Percentiles rank a stretch among this genome's conserved stretches.
These are phyloP conservation scores for Herpetospermum pedunculosum DNA, from an alignment of 306 rosid genomes.

Conservation along the genomic window DNA sequence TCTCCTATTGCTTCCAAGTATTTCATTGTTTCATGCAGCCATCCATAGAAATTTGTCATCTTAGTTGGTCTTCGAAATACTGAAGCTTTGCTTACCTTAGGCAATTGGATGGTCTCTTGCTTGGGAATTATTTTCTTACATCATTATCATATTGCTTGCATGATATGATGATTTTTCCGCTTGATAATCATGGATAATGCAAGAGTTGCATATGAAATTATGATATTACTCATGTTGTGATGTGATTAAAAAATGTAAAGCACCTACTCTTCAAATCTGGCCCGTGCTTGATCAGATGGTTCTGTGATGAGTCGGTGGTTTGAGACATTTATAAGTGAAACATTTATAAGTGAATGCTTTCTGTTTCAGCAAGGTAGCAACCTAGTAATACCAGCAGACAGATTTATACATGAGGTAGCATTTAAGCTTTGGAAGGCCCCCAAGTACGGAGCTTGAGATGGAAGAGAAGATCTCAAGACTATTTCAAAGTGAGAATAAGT, in stretches of 20 bases:
- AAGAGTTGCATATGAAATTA: too few species aligned
- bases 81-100: background rate
- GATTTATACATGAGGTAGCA: slow-evolving; percentile 88
- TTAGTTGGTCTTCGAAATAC: background rate
- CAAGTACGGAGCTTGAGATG: slow-evolving; percentile 78
- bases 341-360: background rate
- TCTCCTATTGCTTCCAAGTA: background rate
- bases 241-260: background rate
- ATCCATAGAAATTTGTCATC: background rate
- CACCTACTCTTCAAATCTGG: background rate
- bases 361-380: slow-evolving; percentile 57
- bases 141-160: background rate
- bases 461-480: background rate
- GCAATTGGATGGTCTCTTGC: background rate
- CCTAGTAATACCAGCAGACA: slow-evolving; percentile 81
- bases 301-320: background rate
- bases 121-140: background rate
- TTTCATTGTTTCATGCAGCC: background rate
- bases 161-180: background rate
- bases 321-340: background rate
- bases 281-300: background rate
- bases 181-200: background rate
- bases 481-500: background rate
- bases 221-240: too few species aligned
- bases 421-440: slow-evolving; percentile 99